Conservation (phyloP, 2,329 filamentous ascomycete genomes). For the Chaetothyriales sp. region DNA sequence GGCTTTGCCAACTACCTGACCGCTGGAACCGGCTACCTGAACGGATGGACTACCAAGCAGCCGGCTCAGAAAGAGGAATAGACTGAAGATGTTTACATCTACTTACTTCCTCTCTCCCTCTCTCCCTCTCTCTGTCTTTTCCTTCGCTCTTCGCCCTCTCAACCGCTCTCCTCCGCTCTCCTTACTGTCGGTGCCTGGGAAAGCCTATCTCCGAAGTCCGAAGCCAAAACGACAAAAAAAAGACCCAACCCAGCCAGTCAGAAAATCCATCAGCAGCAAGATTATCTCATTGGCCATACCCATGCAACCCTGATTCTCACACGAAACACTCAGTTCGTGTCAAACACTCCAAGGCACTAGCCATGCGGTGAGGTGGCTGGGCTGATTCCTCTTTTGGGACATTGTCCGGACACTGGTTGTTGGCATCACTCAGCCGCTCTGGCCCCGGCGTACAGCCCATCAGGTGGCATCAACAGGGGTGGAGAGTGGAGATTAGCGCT, state of each 20-base stretch:
- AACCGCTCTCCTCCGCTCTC: no score
- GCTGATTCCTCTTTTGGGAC: neutral
- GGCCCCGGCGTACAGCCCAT: neutral
- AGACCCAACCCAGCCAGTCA: neutral
- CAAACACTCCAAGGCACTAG: neutral
- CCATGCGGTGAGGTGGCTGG: neutral
- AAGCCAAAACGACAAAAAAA: no score
- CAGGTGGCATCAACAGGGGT: neutral
- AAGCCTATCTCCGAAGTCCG: no score
- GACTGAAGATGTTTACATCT: no score
- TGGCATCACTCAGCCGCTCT: neutral
- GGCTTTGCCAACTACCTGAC: conserved; percentile 77
- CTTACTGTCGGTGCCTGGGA: no score
- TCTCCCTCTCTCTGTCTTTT: no score
- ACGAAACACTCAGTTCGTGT: neutral
- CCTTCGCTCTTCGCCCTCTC: no score
- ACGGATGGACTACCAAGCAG: conserved; percentile 45
- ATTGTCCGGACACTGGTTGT: neutral
- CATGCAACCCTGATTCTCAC: neutral
- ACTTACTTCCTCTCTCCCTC: no score
- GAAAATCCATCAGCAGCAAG: neutral
- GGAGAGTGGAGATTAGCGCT: no score
- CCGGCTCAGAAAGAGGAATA: conserved; percentile 4
- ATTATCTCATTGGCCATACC: neutral
- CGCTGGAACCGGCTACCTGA: conserved; percentile 51